A percentile compares a stretch with the other conserved stretches of the same genome.
These are phyloP conservation scores for Heterobasidion irregulare DNA, from an alignment of 1,284 basidiomycete species.

Conservation along the genomic window DNA sequence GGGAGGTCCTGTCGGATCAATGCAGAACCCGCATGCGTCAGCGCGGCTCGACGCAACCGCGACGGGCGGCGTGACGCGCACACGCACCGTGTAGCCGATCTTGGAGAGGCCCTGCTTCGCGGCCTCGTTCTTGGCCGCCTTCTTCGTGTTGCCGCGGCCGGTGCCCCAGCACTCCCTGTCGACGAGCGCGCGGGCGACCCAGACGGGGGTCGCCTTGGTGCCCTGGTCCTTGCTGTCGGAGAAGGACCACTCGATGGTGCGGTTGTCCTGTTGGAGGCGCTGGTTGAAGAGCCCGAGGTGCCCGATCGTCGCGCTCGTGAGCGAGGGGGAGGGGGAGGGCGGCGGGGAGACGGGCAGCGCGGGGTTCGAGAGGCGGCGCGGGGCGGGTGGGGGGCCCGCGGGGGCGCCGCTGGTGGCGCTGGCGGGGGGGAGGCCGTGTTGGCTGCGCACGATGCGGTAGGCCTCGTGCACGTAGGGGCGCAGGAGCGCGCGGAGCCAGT, in stretches of 20 bases:
- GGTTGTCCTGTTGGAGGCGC: slow-evolving; percentile 47
- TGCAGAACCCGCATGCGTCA: too few relatives aligned
- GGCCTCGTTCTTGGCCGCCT: slow-evolving; percentile 58
- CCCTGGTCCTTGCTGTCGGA: slow-evolving; percentile 33
- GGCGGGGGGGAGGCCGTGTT: slow-evolving; percentile 45
- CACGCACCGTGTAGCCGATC: slow-evolving; percentile 22
- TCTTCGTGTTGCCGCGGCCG: slow-evolving; percentile 66
- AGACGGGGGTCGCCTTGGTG: slow-evolving; percentile 59
- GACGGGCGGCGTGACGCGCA: too few relatives aligned
- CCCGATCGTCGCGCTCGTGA: slow-evolving; percentile 33
- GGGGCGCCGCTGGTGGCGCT: neutral
- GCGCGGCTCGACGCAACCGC: too few relatives aligned
- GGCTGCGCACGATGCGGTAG: slow-evolving; percentile 50
- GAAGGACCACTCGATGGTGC: slow-evolving; percentile 62
- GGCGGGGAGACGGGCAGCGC: slow-evolving; percentile 10
- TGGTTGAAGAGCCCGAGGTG: slow-evolving; percentile 75
- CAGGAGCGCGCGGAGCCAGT: slow-evolving; percentile 56
- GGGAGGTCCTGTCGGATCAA: too few relatives aligned
- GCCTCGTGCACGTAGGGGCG: slow-evolving; percentile 51
- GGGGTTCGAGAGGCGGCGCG: slow-evolving; percentile 1
- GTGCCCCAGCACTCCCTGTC: slow-evolving; percentile 47
- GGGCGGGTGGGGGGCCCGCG: slow-evolving; percentile 9
- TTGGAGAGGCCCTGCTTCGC: slow-evolving; percentile 25
- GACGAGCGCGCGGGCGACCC: slow-evolving; percentile 56
- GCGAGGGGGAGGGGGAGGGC: slow-evolving; percentile 19